A percentile compares a stretch with the other conserved stretches of the same genome.
phyloP scores from a whole-genome alignment of 208 protist genomes.

The Acanthamoeba healyi region DNA sequence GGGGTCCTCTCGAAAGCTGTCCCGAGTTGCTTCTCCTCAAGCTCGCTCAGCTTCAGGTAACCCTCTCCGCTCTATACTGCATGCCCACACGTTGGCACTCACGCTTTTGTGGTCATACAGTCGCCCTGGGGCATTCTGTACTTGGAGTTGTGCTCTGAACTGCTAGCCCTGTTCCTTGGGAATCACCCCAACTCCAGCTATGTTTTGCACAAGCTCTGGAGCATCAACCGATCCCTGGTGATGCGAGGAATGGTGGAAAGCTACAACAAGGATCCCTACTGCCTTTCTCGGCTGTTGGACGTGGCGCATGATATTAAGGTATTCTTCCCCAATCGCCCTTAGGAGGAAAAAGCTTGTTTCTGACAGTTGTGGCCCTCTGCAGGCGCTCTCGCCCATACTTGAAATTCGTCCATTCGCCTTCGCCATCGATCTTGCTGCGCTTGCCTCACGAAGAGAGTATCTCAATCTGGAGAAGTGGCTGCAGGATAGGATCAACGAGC shows the following conservation, averaged over 20 bases:
- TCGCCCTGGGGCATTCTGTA: slow-evolving; percentile 77
- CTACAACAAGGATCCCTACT: slow-evolving; percentile 82
- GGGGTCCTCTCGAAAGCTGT: slow-evolving; percentile 85
- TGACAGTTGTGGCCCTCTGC: neutral
- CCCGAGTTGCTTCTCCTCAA: slow-evolving; percentile 87
- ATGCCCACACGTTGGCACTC: too few relatives aligned
- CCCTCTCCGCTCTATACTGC: neutral
- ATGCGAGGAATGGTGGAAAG: slow-evolving; percentile 85
- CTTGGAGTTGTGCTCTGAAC: slow-evolving; percentile 77
- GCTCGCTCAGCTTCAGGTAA: slow-evolving; percentile 76
- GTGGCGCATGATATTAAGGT: slow-evolving; percentile 85
- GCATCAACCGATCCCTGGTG: slow-evolving; percentile 79
- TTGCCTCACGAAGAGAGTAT: slow-evolving; percentile 87
- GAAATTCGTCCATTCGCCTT: slow-evolving; percentile 85
- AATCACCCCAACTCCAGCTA: slow-evolving; percentile 75
- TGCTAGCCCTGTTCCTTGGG: slow-evolving; percentile 79
- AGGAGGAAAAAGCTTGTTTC: neutral
- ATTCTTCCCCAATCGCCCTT: neutral
- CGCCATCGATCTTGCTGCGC: slow-evolving; percentile 88
- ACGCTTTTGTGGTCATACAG: too few relatives aligned
- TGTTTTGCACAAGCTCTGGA: slow-evolving; percentile 87
- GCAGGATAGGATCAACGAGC: slow-evolving; percentile 78
- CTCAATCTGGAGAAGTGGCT: slow-evolving; percentile 90
- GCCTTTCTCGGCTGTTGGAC: slow-evolving; percentile 87
- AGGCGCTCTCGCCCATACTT: slow-evolving; percentile 83